Conservation (phyloP, 352 stramenopile genomes). For the Globisporangium alternatum region DNA sequence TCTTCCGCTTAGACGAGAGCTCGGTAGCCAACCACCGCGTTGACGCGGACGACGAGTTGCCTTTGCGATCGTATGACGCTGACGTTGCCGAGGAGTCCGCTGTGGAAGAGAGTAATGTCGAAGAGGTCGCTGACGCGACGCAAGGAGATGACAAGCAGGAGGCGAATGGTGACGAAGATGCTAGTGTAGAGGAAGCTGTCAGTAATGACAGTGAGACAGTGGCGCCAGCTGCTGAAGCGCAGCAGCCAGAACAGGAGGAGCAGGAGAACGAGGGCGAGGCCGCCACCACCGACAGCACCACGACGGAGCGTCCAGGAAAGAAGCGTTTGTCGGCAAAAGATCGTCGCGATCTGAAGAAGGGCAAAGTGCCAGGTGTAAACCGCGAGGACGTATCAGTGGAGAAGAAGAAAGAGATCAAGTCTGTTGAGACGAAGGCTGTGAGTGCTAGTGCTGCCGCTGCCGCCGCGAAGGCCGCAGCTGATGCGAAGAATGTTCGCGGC, state of each 20-base stretch:
- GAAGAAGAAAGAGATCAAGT: constrained; percentile 18
- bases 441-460: constrained; percentile 26
- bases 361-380: constrained; percentile 22
- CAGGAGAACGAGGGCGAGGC: constrained; percentile 18
- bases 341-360: constrained; percentile 77
- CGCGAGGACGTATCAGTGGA: background rate
- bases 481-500: constrained; percentile 67
- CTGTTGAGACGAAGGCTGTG: constrained; percentile 17
- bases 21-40: constrained; percentile 59
- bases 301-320: constrained; percentile 35
- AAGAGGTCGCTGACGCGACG: constrained; percentile 14
- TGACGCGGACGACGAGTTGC: constrained; percentile 11
- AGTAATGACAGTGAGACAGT: background rate
- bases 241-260: constrained; percentile 15
- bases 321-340: constrained; percentile 72
- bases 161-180: background rate
- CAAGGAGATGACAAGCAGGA: constrained; percentile 10
- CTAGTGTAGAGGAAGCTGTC: background rate
- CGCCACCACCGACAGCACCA: background rate
- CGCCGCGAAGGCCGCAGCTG: constrained; percentile 11
- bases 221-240: constrained; percentile 8
- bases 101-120: background rate
- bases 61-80: background rate
- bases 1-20: constrained; percentile 91
- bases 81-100: background rate